phyloP scores from a whole-genome alignment of 768 basidiomycete genomes.

The Lactifluus volemus region DNA sequence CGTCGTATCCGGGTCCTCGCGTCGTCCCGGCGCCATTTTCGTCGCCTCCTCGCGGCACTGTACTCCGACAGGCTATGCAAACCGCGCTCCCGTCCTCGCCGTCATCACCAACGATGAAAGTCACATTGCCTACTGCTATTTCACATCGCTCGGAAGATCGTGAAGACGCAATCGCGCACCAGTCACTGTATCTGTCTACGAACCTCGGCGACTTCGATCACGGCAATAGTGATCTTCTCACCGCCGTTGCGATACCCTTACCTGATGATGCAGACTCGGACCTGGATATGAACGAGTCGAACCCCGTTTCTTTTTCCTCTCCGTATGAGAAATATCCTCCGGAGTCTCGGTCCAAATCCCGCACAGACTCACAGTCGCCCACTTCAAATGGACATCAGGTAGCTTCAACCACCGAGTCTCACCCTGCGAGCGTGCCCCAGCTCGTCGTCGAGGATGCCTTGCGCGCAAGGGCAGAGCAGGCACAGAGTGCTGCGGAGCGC shows the following conservation, averaged over 20 bases:
- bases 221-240: slow-evolving; percentile 39
- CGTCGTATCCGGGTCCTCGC: slow-evolving; percentile 8
- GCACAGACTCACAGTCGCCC: slow-evolving; percentile 44
- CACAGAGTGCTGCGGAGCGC: slow-evolving; percentile 85
- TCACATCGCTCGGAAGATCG: slow-evolving; percentile 15
- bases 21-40: slow-evolving; percentile 19
- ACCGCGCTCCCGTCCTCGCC: slow-evolving; percentile 30
- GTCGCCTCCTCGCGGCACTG: slow-evolving; percentile 23
- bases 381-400: slow-evolving; percentile 37
- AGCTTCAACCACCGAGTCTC: slow-evolving; percentile 39
- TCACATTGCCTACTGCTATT: slow-evolving; percentile 17
- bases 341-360: slow-evolving; percentile 28
- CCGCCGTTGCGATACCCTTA: slow-evolving; percentile 66
- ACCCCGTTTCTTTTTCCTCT: slow-evolving; percentile 65
- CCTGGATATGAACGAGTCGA: slow-evolving; percentile 42
- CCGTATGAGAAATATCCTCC: slow-evolving; percentile 47
- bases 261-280: slow-evolving; percentile 70
- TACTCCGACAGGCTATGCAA: slow-evolving; percentile 27
- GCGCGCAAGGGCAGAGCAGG: slow-evolving; percentile 83
- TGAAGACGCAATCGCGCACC: not conserved
- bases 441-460: slow-evolving; percentile 76
- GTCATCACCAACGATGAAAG: slow-evolving; percentile 11
- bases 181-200: slow-evolving; percentile 25
- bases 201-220: slow-evolving; percentile 38
- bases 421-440: slow-evolving; percentile 34